These are phyloP conservation scores for Colletotrichum navitas DNA, from an alignment of 2,329 filamentous ascomycete genomes.

Conservation along the genomic window DNA sequence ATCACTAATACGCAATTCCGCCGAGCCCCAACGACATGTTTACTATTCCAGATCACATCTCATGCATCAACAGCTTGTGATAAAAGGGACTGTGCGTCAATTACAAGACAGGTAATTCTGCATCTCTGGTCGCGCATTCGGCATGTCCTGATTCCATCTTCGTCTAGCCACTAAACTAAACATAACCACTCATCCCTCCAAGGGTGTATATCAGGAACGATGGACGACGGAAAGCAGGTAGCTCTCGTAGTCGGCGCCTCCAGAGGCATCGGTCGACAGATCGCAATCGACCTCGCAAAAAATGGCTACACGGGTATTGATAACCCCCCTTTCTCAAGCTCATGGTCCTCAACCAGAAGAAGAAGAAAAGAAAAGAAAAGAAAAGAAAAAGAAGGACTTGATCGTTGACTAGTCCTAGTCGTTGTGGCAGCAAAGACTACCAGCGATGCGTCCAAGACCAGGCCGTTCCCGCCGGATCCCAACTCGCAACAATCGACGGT, in stretches of 20 bases:
- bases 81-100: neutral
- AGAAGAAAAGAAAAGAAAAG: neutral
- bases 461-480: constrained; percentile 79
- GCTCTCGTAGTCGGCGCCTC: constrained; percentile 82
- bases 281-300: constrained; percentile 81
- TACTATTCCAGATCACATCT: neutral
- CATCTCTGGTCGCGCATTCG: neutral
- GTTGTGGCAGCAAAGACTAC: constrained; percentile 83
- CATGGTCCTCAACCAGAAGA: neutral
- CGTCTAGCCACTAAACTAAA: neutral
- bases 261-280: constrained; percentile 83
- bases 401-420: constrained; percentile 60
- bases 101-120: too few relatives aligned
- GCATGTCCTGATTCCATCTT: neutral
- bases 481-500: constrained; percentile 83
- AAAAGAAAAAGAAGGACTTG: neutral
- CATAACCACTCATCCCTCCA: neutral
- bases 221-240: constrained; percentile 55
- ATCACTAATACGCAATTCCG: constrained; percentile 33
- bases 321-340: constrained; percentile 9
- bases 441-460: constrained; percentile 68
- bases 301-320: constrained; percentile 76
- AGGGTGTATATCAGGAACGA: constrained; percentile 26
- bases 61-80: neutral
- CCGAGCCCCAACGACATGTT: constrained; percentile 25